These are phyloP conservation scores for Candida oleophila DNA, from an alignment of 805 yeast species.

Conservation along the genomic window DNA sequence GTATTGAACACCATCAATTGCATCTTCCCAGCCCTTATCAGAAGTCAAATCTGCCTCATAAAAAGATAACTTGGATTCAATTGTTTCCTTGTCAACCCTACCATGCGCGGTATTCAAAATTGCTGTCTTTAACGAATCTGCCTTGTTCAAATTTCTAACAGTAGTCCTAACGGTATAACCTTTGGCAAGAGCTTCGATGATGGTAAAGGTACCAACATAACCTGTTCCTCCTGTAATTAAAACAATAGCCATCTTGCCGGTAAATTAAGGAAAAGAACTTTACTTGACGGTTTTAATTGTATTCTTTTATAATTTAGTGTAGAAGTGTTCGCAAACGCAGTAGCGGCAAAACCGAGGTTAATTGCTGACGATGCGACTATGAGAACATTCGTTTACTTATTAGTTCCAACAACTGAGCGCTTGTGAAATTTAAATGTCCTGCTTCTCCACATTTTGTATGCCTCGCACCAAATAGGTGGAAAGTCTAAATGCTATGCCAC, in stretches of 20 bases:
- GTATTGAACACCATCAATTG: constrained; percentile 6
- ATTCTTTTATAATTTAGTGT: no score
- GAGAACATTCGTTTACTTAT: no score
- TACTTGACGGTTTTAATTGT: no score
- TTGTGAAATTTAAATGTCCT: no score
- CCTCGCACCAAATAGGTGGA: no score
- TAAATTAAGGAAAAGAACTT: background rate
- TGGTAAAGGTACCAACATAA: constrained; percentile 9
- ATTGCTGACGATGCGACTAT: no score
- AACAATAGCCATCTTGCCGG: constrained; percentile 3
- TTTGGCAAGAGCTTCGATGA: constrained; percentile 7
- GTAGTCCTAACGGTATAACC: constrained; percentile 13
- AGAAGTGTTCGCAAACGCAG: no score
- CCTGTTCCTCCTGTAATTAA: constrained; percentile 15
- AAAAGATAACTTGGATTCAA: constrained; percentile 4
- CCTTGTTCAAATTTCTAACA: constrained; percentile 9
- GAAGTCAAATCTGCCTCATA: constrained; percentile 10
- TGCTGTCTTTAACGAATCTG: background rate
- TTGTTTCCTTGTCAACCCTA: background rate
- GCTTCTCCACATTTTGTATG: no score
- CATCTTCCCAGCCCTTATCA: constrained; percentile 14
- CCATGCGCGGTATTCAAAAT: background rate
- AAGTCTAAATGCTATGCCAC: no score
- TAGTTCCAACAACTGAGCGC: no score
- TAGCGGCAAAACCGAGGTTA: no score